Conservation (phyloP, 1,139 yeast species). For the Ogataea hybrid region DNA sequence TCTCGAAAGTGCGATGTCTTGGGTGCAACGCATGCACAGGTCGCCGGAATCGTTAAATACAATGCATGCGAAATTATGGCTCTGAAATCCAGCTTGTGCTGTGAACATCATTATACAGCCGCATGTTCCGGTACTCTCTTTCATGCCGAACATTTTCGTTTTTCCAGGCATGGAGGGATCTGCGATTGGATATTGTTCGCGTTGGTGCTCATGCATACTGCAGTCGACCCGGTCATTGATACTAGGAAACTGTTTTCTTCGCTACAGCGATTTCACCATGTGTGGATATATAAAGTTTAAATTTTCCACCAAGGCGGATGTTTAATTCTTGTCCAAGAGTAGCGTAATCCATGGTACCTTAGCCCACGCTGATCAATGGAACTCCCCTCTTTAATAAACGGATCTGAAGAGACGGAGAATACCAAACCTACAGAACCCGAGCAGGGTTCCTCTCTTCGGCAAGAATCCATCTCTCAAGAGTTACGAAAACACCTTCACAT, state of each 20-base stretch:
- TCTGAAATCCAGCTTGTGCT: no score
- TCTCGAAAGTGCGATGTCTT: background rate
- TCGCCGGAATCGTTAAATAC: no score
- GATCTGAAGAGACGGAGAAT: slow-evolving; percentile 1
- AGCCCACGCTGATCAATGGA: slow-evolving; percentile 6
- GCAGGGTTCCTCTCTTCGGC: background rate
- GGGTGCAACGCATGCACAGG: no score
- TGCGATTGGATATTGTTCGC: background rate
- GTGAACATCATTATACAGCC: background rate
- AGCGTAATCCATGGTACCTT: slow-evolving; percentile 1
- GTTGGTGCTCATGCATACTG: background rate
- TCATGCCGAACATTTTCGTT: background rate
- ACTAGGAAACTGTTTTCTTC: slow-evolving; percentile 1
- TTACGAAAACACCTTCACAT: slow-evolving; percentile 36
- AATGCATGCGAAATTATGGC: no score
- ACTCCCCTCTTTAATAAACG: slow-evolving; percentile 14
- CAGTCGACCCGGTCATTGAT: slow-evolving; percentile 1
- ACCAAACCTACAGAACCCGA: background rate
- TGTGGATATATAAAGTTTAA: slow-evolving; percentile 3
- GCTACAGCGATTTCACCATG: slow-evolving; percentile 1
- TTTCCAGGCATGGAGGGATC: background rate
- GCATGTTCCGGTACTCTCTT: background rate
- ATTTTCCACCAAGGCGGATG: background rate
- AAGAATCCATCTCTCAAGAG: slow-evolving; percentile 18
- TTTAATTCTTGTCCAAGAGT: slow-evolving; percentile 1